Base-by-base conservation (phyloP, 495 filamentous ascomycete genomes). In the Acidiella bohemica region DNA sequence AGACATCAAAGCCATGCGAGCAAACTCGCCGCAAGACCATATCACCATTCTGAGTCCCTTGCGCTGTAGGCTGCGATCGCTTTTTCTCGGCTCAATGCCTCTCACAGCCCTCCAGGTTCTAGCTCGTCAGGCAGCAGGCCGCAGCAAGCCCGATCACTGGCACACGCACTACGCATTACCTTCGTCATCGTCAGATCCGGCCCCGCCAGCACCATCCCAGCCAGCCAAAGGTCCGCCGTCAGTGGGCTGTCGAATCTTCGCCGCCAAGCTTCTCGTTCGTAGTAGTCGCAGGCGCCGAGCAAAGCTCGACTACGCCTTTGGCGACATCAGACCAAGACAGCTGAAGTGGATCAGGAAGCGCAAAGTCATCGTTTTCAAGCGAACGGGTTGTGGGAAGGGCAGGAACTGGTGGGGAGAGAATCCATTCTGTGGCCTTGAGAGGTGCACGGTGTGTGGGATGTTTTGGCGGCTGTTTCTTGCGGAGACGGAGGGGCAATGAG, bases 351-450 rank as follows among this genome's bases (percentile, higher is more conserved):
- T 31, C 9, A 35, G 16, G 18, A 17, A 28, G 21, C 14, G 24
- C 8, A 44, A 36, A 17, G 19, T 45, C 13, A 21, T 45, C 7
- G 34, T 39, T 19, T 39, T 45, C 18, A 45, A 45, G 35, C 32
- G 42, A 10, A 30, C 42, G 4, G 42, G 34, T 5, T 28, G 19
- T 11, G 34, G 23, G 13, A 32, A 28, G 10, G 13, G 8, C 7
- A 6, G 24, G 29, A 39, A 39, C 16, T 39, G 36, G 36, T 39
- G 6, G 5, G 32, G 32, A 8, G 36, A 24, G 23, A 32, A 41
- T 41, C 39, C 39, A 19, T 19, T 34, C 4, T 44, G 41, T 31
- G 41, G 32, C 4, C 4, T 21, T 12, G 6, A 12, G 13, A 34
- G 22, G 1, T 45, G 42, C 29, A 21, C 25, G 28, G 18, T 45